phyloP scores from a whole-genome alignment of 495 filamentous ascomycete genomes.

The Aspergillus panamensis region DNA sequence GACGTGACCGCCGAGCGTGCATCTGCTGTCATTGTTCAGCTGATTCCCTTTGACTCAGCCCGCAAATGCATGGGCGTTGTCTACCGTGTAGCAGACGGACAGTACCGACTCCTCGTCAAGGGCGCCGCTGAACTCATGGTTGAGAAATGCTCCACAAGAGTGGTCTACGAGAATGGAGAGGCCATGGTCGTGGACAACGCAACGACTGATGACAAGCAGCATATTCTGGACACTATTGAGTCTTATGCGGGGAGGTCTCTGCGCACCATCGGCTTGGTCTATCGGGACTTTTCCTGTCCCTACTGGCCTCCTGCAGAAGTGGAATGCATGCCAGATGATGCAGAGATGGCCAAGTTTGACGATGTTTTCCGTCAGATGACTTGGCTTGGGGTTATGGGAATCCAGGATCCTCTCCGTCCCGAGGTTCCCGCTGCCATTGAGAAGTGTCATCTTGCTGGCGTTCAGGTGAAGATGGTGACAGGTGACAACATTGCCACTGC shows the following conservation, averaged over 20 bases:
- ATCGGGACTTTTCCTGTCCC: conserved; percentile 60
- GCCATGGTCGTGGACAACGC: conserved; percentile 37
- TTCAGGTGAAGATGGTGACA: conserved; percentile 87
- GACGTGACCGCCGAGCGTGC: conserved; percentile 57
- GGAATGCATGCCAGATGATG: conserved; percentile 47
- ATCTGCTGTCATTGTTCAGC: conserved; percentile 56
- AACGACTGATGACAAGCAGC: conserved; percentile 27
- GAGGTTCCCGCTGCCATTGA: conserved; percentile 74
- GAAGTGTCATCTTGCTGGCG: conserved; percentile 71
- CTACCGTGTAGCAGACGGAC: conserved; percentile 51
- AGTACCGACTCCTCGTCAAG: conserved; percentile 64
- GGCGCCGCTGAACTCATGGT: conserved; percentile 67
- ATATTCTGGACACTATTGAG: conserved; percentile 44
- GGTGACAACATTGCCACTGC: conserved; percentile 81
- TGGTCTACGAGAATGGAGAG: conserved; percentile 28
- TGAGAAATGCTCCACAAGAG: conserved; percentile 42
- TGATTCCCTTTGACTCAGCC: conserved; percentile 65
- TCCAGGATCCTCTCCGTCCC: conserved; percentile 64
- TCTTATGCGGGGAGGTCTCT: conserved; percentile 57
- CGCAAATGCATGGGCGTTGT: conserved; percentile 69
- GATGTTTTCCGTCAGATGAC: conserved; percentile 57
- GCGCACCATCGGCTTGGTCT: conserved; percentile 60
- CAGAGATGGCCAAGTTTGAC: conserved; percentile 51
- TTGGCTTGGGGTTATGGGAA: conserved; percentile 61
- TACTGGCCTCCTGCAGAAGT: conserved; percentile 55